A percentile compares a stretch with the other conserved stretches of the same genome.
Conservation (phyloP, 371 early-diverging fungal species). For the Smittium culicis region DNA sequence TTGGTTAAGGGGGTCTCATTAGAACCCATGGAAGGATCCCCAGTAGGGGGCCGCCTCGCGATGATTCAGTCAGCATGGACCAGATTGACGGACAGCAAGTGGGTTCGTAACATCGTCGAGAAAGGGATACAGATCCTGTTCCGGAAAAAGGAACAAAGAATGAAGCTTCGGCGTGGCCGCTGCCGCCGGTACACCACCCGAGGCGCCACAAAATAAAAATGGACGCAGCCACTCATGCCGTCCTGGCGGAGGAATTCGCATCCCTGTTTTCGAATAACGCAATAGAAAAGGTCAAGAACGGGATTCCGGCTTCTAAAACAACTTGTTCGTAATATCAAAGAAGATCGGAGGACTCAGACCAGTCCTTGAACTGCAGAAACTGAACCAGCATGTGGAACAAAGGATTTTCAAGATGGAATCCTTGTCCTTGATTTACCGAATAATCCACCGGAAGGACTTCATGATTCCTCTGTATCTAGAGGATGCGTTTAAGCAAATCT, state of each 20-base stretch:
- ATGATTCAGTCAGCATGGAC: background rate
- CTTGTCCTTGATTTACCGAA: slow-evolving; percentile 20
- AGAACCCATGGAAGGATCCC: background rate
- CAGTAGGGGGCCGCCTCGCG: background rate
- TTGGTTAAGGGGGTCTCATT: background rate
- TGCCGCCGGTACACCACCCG: background rate
- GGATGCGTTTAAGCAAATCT: slow-evolving; percentile 29
- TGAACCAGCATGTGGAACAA: slow-evolving; percentile 27
- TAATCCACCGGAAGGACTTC: slow-evolving; percentile 21
- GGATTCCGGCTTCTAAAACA: background rate
- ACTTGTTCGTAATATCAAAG: slow-evolving; percentile 6
- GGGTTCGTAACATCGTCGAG: background rate
- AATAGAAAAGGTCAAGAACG: background rate
- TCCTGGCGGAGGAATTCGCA: background rate
- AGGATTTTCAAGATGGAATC: slow-evolving; percentile 19
- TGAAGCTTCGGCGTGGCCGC: background rate
- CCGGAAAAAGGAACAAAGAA: background rate
- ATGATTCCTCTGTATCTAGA: slow-evolving; percentile 24
- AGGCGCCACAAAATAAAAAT: background rate
- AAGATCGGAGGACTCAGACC: slow-evolving; percentile 13
- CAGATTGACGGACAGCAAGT: background rate
- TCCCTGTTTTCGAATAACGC: background rate
- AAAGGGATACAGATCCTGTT: background rate
- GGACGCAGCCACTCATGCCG: background rate
- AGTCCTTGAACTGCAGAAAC: slow-evolving; percentile 22